Percentiles rank a stretch among this genome's conserved stretches.
Conservation (phyloP, 495 filamentous ascomycete genomes). For the Alectoria sarmentosa region DNA sequence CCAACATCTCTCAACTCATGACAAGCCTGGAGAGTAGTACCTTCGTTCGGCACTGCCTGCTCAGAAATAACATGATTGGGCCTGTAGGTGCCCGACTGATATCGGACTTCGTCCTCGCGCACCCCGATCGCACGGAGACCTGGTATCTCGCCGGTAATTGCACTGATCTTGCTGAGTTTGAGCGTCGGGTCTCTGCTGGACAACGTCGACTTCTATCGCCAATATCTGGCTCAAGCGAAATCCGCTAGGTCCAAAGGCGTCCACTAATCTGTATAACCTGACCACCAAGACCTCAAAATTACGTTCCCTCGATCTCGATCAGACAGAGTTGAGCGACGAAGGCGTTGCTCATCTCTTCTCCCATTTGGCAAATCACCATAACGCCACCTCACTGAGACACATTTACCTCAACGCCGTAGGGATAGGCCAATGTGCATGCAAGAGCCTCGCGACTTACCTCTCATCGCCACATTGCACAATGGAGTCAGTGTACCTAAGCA, state of each 20-base stretch:
- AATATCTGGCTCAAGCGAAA: conserved; percentile 44
- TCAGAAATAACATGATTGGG: conserved; percentile 41
- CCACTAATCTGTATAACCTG: conserved; percentile 26
- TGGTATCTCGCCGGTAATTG: conserved; percentile 41
- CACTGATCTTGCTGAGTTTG: conserved; percentile 30
- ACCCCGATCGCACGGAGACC: conserved; percentile 36
- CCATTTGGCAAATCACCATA: conserved; percentile 19
- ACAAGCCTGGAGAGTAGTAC: conserved; percentile 30
- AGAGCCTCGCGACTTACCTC: conserved; percentile 30
- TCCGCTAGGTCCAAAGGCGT: conserved; percentile 31
- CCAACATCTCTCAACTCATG: conserved; percentile 33
- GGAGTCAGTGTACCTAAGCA: conserved; percentile 31
- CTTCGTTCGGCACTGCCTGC: conserved; percentile 36
- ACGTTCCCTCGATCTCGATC: conserved; percentile 37
- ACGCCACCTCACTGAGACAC: conserved; percentile 27
- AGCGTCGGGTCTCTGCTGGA: conserved; percentile 30
- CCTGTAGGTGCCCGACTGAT: conserved; percentile 34
- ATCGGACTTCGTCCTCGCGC: conserved; percentile 30
- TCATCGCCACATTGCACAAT: conserved; percentile 27
- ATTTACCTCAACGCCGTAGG: conserved; percentile 37
- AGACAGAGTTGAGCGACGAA: conserved; percentile 35
- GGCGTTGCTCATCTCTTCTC: conserved; percentile 33
- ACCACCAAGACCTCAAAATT: conserved; percentile 31
- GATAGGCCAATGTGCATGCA: conserved; percentile 27
- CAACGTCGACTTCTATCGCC: conserved; percentile 29